These are phyloP conservation scores for Alternaria longipes DNA, from an alignment of 2,329 filamentous ascomycete genomes.

Conservation along the genomic window DNA sequence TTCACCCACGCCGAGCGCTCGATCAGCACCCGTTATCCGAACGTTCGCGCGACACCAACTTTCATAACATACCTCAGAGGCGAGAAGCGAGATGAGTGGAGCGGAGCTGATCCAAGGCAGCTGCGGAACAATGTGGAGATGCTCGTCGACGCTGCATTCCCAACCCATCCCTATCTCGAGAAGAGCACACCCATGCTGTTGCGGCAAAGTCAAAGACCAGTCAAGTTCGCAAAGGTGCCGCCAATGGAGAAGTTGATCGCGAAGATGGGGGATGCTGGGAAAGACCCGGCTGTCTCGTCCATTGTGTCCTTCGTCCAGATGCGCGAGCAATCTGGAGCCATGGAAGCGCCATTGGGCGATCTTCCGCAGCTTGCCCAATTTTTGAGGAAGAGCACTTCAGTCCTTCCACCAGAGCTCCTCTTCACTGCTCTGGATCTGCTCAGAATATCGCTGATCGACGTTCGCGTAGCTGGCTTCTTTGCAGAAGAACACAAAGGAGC, in stretches of 20 bases:
- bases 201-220: constrained; percentile 69
- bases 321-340: constrained; percentile 65
- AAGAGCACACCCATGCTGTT: constrained; percentile 76
- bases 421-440: constrained; percentile 90
- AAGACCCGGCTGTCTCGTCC: constrained; percentile 67
- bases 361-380: constrained; percentile 71
- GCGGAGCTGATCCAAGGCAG: constrained; percentile 73
- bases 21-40: constrained; percentile 68
- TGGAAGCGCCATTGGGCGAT: constrained; percentile 75
- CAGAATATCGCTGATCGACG: constrained; percentile 78
- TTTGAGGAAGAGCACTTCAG: constrained; percentile 63
- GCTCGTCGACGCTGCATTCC: constrained; percentile 77
- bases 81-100: constrained; percentile 80
- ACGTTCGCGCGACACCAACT: constrained; percentile 81
- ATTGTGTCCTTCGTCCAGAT: constrained; percentile 77
- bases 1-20: constrained; percentile 70
- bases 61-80: constrained; percentile 87
- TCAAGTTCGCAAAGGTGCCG: constrained; percentile 79
- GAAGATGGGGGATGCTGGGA: constrained; percentile 75
- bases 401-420: constrained; percentile 69
- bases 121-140: constrained; percentile 77
- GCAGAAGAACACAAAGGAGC: constrained; percentile 71
- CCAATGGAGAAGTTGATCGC: constrained; percentile 81
- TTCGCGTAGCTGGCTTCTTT: constrained; percentile 81
- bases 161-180: constrained; percentile 77